Base-by-base conservation (phyloP, 1,284 basidiomycete genomes). In the Papiliotrema nemorosa region DNA sequence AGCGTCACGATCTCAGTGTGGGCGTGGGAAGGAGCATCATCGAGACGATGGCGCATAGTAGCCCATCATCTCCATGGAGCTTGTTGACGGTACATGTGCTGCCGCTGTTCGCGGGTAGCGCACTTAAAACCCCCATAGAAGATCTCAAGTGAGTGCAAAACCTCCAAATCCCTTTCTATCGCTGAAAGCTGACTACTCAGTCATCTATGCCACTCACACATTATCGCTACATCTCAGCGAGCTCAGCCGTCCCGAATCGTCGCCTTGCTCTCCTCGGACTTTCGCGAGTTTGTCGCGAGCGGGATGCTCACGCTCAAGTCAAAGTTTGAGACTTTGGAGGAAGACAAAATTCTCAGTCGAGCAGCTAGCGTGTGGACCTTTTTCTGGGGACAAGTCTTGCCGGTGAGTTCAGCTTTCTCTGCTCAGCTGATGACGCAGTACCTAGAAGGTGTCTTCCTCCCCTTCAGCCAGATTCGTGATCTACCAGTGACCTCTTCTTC, bases 241-340 rank as follows among this genome's bases (percentile, higher is more conserved):
- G 60, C 60, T 20, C 61, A 66, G 3, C 53, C 76, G 1, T 64
- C 72, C 1, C 64, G 74, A 9, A 76, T 79, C 12, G 67, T 79
- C 16, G 71, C 70, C 5, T 66, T 78, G 2, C 81, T 98, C 21
- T 86, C 89, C 49, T 78, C 81, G 46, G 91, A 96, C 70, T 81
- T 91, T 1, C 79, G 82, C 27, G 90, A 93, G 50, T 79, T 97
- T 41, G 85, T 94, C 46, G 81, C 83, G 0, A 83, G 84, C 1
- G 94, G 94, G 10, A 94, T 94, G 85, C 81, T 91, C 52, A 97
- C 92, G 1, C 80, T 97, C 36, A 90, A 89, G 55, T 83, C 89
- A 0, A 92, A 90, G 67, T 80, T 97, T 9, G 78, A 75, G 47
- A 64, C 67, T 5, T 76, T 86, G 24, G 85, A 86, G 26, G 88